Base-by-base conservation (phyloP, 139 green algal genomes). In the Eudorina sp. region DNA sequence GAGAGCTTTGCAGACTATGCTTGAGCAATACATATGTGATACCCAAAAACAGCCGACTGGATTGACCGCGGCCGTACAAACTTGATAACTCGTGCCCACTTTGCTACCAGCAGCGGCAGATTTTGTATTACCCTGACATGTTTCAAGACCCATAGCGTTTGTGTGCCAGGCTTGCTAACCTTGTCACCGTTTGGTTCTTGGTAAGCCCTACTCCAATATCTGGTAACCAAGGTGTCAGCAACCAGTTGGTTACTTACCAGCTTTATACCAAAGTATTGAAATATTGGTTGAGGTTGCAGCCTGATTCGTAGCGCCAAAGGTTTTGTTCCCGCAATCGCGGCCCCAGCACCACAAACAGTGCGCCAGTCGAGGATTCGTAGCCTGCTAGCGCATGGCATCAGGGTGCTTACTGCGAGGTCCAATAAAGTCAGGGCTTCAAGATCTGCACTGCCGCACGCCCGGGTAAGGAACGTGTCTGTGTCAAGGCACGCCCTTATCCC, bases 401-500 rank as follows among this genome's bases (percentile, higher is more conserved):
- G 38, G 74, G 8, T 48, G 29, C 27, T 18, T 82, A 66, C 16
- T 64, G 27, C 29, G 46, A 45, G 74, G 74, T 9, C 74, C 74
- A 4, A 64, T 64, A 66, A 25, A 13, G 16, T 46, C 43, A 82
- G 43, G 74, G 2, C 46, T 48, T 66, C 29, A 29, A 82, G 74
- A 82, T 64, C 74, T 64, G 23, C 70, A 40, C 13, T 53, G 41
- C 38, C 4, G 70, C 70, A 43, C 41, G 70, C 41, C 41, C 21
- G 40, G 70, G 70, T 79, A 79, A 79, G 70, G 43, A 14, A 75
- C 31, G 66, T 75, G 66, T 29, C 64, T 48, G 66, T 14, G 31
- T 75, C n/a, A 29, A 75, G 66, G 14, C 31, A 75, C 66, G 66
- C 66, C n/a, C 29, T 34, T 41, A 13, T 13, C 13, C 13, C 51